Percentiles rank a stretch among this genome's conserved stretches.
These are phyloP conservation scores for Artemisia annua DNA, from an alignment of 129 eudicot species.

Conservation along the genomic window DNA sequence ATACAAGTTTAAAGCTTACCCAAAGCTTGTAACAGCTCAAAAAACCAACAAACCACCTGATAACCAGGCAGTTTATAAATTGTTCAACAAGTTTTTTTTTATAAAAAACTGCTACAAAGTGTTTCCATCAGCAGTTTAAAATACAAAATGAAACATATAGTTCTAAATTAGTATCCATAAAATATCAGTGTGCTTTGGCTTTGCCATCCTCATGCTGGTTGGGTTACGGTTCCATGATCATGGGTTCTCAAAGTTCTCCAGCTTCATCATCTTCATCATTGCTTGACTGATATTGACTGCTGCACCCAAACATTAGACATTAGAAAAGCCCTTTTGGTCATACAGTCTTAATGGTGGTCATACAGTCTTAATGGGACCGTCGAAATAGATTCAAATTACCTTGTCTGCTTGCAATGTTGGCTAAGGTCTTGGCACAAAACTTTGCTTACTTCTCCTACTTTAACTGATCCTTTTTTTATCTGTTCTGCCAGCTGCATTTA, in stretches of 20 bases:
- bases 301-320: constrained; percentile 20
- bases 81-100: neutral
- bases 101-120: neutral
- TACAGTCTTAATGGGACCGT: neutral
- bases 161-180: constrained; percentile 5
- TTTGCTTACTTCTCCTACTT: constrained; percentile 76
- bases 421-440: constrained; percentile 81
- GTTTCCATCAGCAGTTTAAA: constrained; percentile 7
- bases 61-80: neutral
- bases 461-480: constrained; percentile 80
- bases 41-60: neutral
- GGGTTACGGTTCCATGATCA: constrained; percentile 11
- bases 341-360: neutral
- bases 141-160: constrained; percentile 10
- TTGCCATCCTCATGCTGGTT: neutral
- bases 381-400: constrained; percentile 47
- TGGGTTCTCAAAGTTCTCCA: constrained; percentile 44
- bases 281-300: constrained; percentile 31
- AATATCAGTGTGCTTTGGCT: constrained; percentile 13
- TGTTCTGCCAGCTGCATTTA: constrained; percentile 70
- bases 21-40: neutral
- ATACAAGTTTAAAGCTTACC: neutral
- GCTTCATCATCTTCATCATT: constrained; percentile 33
- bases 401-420: constrained; percentile 59
- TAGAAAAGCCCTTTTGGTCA: neutral